phyloP scores from a whole-genome alignment of 345 rosid species.

The Syzygium grande region DNA sequence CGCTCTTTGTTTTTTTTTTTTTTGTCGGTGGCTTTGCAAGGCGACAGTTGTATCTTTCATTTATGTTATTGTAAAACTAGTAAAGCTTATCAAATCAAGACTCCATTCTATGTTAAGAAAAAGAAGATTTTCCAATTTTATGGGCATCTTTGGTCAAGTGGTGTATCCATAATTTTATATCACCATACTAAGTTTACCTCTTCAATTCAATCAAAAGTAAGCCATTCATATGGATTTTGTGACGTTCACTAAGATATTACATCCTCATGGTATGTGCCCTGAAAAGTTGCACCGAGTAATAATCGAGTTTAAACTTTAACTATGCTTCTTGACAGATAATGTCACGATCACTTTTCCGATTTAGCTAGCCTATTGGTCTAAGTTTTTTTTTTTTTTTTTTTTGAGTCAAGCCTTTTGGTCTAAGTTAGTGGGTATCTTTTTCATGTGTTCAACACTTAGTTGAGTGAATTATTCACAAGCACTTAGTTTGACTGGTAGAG shows the following conservation, averaged over 20 bases:
- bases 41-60: neutral
- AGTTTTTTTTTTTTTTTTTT: no score
- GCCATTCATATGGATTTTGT: neutral
- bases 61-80: neutral
- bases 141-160: neutral
- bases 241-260: neutral
- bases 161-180: neutral
- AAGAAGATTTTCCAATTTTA: neutral
- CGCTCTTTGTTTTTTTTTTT: neutral
- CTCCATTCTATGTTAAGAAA: neutral
- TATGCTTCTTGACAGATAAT: neutral
- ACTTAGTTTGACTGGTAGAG: neutral
- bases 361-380: neutral
- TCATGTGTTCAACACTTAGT: neutral
- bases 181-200: neutral
- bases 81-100: neutral
- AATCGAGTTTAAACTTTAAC: neutral
- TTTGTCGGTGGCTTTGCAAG: neutral
- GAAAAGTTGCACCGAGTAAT: neutral
- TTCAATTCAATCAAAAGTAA: neutral
- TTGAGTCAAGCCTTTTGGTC: neutral
- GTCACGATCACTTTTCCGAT: neutral
- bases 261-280: neutral
- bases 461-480: neutral
- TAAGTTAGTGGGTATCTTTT: neutral